Base-by-base conservation (phyloP, 179 eudicot species). In the Sideroxylon spinosum region DNA sequence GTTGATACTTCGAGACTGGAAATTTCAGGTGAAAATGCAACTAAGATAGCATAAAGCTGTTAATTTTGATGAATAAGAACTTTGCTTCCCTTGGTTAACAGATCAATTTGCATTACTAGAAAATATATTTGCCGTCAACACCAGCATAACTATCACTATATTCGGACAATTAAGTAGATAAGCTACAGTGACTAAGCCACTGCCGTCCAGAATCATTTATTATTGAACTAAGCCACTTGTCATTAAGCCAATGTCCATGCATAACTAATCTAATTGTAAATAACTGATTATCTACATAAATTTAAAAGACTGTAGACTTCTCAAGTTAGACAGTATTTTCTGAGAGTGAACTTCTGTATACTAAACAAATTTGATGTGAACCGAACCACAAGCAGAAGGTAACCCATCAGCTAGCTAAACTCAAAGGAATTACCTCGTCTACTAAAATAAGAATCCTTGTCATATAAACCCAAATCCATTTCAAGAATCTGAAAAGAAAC, bases 1-100 rank as follows among this genome's bases (percentile, higher is more conserved):
- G 68, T 79, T 85, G 92, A 78, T 89, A 90, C 81, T 75, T 89
- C 60, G 88, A 84, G 77, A 89, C 96, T 94, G 88, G 79, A 80
- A 62, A 26, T 9, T 64, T 12, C 23, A 80, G 69, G 69, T 70
- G 37, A 56, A 62, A 29, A 76, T n/a, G 20, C 22, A 70, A 76
- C 28, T 59, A 22, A 76, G 44, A 57, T 25, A 12, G 29, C 29
- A 73, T 65, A 37, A 6, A 22, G 66, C 52, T n/a, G 17, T 76
- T 52, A 19, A 25, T 1, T 50, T 19, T 64, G 48, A 57, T n/a
- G 12, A 44, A 29, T 50, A 53, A 65, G 23, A 46, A 26, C 25
- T 23, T 64, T 49, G 55, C 70, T 65, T 19, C 46, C 19, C 2
- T 50, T 76, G 25, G 37, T 52, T 63, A 66, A 76, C 22, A 22